Conservation (phyloP, 179 eudicot genomes). For the Drosera spatulata region DNA sequence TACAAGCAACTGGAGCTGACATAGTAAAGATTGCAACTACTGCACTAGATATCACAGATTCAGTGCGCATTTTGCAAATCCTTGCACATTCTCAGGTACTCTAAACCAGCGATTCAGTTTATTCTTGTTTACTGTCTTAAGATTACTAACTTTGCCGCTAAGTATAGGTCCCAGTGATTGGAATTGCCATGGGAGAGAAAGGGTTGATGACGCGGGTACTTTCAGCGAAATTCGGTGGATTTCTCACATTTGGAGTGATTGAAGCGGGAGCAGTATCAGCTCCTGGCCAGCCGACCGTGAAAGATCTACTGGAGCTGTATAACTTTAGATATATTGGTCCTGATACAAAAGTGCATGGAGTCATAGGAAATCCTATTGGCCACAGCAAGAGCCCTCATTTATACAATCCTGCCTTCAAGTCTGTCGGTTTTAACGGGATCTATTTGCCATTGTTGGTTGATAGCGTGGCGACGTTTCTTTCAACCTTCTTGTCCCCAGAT, state of each 20-base stretch:
- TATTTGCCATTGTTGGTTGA: constrained; percentile 37
- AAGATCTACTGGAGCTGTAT: neutral
- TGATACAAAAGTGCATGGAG: constrained; percentile 31
- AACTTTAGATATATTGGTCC: neutral
- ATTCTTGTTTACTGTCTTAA: too few species aligned
- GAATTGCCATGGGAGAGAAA: neutral
- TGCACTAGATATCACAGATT: constrained; percentile 33
- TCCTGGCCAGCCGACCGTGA: neutral
- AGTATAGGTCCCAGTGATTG: neutral
- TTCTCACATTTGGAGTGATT: neutral
- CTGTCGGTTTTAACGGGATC: constrained; percentile 25
- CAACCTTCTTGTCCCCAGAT: constrained; percentile 20
- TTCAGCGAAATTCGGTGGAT: neutral
- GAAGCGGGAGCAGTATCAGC: neutral
- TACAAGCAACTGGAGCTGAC: constrained; percentile 50
- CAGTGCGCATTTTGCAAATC: constrained; percentile 28
- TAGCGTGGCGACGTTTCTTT: constrained; percentile 23
- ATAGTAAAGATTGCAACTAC: constrained; percentile 38
- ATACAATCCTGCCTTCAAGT: constrained; percentile 31
- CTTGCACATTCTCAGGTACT: constrained; percentile 35
- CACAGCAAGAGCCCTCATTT: constrained; percentile 41
- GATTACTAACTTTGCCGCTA: too few species aligned
- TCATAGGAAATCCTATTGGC: constrained; percentile 32
- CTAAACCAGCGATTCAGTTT: neutral
- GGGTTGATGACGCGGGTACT: neutral